Evolutionary conservation across 2,329 filamentous ascomycete genomes (phyloP), one percentile per base, ranked within the genome.

Genomic region (Scopulariopsis brevicaulis): DNA sequence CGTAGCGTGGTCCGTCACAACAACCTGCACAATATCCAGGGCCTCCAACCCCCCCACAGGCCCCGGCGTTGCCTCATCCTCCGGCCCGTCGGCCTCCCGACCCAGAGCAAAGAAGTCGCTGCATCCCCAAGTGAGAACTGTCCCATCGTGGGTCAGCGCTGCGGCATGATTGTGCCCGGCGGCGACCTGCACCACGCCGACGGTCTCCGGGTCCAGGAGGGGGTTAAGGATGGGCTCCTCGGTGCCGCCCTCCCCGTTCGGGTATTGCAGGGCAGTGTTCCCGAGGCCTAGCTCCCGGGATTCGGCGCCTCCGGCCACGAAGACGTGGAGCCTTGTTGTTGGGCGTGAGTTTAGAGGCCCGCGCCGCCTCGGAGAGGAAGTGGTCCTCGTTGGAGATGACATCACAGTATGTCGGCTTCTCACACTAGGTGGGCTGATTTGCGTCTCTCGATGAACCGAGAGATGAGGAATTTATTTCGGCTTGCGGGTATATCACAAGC

Each of bases 31-130:
- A 61, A 87, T 82, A 55, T 77, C 72, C 60, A 53, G 77, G 77
- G 59, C 68, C 20, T 77, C 73, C 7, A 85, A 73, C 8, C 74
- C 74, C 8, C 70, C 73, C 1, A 62, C 59, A 18, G 20, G 37
- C 6, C 20, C 52, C 2, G 61, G 61, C 48, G 50, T 53, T 4
- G 37, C 50, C 54, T 62, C 61, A 71, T 69, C 53, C 20, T 25
- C 40, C 28, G 12, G 22, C 1, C 81, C 35, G 37, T 32, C 25
- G 15, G 60, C 43, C 61, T 80, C 75, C 63, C 84, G 75, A 18
- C 84, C 83, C 53, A 87, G 75, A 4, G 84, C 83, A 58, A 80
- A 80, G 62, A 84, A 80, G 63, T 86, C 82, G 66, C 87, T 87
- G 62, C 85, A 82, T 54, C 84, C 84, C 84, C 84, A 86, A 24